Conservation (phyloP, 208 protist species). For the Leishmania guyanensis region DNA sequence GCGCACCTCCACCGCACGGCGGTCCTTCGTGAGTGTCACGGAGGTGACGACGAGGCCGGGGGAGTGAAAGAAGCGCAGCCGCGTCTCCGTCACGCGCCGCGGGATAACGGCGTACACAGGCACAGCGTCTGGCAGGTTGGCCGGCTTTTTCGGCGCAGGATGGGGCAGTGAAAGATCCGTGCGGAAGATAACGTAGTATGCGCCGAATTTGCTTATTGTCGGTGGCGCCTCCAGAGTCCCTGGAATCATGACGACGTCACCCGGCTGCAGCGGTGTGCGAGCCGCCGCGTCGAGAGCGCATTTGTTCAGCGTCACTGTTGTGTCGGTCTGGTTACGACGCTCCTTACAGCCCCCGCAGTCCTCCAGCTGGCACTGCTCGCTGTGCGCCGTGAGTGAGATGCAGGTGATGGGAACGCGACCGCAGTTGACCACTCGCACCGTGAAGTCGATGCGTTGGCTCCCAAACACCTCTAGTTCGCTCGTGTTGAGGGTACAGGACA, state of each 20-base stretch:
- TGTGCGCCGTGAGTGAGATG: conserved; percentile 80
- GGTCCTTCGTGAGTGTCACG: conserved; percentile 63
- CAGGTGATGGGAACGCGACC: conserved; percentile 60
- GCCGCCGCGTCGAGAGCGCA: conserved; percentile 40
- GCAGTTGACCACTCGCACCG: conserved; percentile 72
- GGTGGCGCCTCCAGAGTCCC: conserved; percentile 58
- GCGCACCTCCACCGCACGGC: conserved; percentile 72
- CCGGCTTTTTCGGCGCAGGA: conserved; percentile 56
- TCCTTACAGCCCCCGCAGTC: conserved; percentile 84
- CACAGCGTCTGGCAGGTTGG: conserved; percentile 71
- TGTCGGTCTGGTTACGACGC: conserved; percentile 36
- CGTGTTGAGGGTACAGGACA: conserved; percentile 71
- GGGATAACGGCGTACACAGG: conserved; percentile 90
- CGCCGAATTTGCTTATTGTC: conserved; percentile 46
- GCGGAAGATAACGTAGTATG: conserved; percentile 80
- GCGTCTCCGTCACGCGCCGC: conserved; percentile 80
- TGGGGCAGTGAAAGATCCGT: conserved; percentile 72
- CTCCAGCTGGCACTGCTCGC: conserved; percentile 82
- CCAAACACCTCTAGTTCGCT: conserved; percentile 85
- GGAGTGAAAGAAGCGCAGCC: conserved; percentile 76
- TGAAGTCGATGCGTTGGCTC: conserved; percentile 72
- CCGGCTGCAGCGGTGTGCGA: conserved; percentile 52
- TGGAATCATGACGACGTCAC: conserved; percentile 63
- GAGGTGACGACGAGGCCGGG: conserved; percentile 66
- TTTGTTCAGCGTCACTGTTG: conserved; percentile 60